Base-by-base conservation (phyloP, 2,329 filamentous ascomycete species). In the Epichloe aotearoae region DNA sequence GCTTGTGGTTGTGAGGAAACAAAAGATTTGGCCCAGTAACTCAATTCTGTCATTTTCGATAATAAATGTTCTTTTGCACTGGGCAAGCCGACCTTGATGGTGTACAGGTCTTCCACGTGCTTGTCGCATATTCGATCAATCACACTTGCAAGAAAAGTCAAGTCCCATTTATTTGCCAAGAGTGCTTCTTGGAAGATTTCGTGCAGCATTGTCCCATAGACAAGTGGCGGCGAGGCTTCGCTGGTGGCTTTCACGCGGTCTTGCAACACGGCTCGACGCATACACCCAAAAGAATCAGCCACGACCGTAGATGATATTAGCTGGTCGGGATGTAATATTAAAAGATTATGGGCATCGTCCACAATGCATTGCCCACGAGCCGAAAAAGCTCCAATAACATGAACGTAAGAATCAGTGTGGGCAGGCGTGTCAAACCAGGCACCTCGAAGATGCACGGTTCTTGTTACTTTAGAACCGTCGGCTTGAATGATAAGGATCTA, bases 251-350 rank as follows among this genome's bases (percentile, higher is more conserved):
- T 97, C 59, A 98, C 84, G 34, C 93, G 84, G 64, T 98, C 91
- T 65, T 97, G 90, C 26, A 98, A 77, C 1, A 97, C 91, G 33
- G 93, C 89, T 56, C 91, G 84, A 17, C 93, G 84, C 63, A 86
- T 83, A 63, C 93, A 98, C 23, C 83, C 84, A 64, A 97, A 95
- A 0, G 93, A 95, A 66, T 98, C 93, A n/a, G 89, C 90, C 42
- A 98, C 86, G 5, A 94, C 88, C 1, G 93, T 97, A 3, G 93
- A 86, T 2, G 93, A 97, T 49, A 98, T 85, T 36, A 98, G 77
- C 67, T 97, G 90, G 61, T 98, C 93, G 0, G 93, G 93, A 61
- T 98, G 90, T 14, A 98, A 70, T 52, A 98, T 89, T 47, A 98
- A 72, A 66, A 97, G 85, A 59, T 90, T 88, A 47, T 84, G 76